A percentile compares a stretch with the other conserved stretches of the same genome.
Conservation (phyloP, 2,329 filamentous ascomycete species). For the Aspergillus thermomutatus region DNA sequence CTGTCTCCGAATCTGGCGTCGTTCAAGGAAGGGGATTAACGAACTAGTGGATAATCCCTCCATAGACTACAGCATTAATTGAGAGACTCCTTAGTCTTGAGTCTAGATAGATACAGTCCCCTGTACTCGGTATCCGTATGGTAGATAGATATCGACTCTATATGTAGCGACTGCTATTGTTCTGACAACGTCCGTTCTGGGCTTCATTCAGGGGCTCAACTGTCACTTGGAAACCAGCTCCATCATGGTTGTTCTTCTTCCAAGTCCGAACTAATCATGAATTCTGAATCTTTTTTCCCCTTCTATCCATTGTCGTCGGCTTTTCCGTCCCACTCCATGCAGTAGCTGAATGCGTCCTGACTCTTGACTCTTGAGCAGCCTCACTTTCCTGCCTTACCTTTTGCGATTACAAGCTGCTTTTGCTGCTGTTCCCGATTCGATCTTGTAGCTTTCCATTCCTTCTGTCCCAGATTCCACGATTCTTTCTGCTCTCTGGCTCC, state of each 20-base stretch:
- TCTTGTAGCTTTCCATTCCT: neutral
- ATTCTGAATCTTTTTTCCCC: neutral
- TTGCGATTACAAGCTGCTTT: neutral
- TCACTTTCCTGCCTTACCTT: conserved; percentile 10
- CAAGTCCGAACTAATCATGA: neutral
- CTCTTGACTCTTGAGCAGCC: conserved; percentile 5
- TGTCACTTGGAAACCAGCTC: neutral
- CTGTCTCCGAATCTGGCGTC: neutral
- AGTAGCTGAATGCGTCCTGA: neutral
- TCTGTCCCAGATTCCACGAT: neutral
- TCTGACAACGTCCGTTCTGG: neutral
- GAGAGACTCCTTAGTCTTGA: too few species aligned
- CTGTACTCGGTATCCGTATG: neutral
- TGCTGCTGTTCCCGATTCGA: neutral
- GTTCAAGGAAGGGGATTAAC: neutral
- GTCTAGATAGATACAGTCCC: neutral
- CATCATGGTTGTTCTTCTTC: neutral
- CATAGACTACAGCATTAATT: too few species aligned
- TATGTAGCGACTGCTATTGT: neutral
- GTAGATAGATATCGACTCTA: neutral
- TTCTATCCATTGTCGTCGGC: neutral
- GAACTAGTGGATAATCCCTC: neutral
- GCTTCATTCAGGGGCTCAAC: neutral
- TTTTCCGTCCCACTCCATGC: neutral
- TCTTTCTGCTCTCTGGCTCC: neutral